Base-by-base conservation (phyloP, 2,329 filamentous ascomycete genomes). In the Fusarium oligoseptatum region DNA sequence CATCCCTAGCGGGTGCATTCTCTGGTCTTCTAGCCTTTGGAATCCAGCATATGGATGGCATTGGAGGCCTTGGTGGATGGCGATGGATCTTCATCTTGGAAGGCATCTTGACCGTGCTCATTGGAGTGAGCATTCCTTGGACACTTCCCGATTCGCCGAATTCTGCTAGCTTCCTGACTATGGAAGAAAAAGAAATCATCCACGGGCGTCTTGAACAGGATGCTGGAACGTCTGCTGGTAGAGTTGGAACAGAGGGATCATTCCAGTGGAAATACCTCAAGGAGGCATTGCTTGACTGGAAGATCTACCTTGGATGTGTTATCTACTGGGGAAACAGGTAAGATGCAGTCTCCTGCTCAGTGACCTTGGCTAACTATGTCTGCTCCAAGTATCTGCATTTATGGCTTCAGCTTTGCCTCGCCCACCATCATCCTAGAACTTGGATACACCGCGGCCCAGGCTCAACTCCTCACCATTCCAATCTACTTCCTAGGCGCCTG, bases 1-100 rank as follows among this genome's bases (percentile, higher is more conserved):
- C 73, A 14, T 68, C 73, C 10, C 39, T 73, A 3, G 67, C 72
- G 1, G 73, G 73, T 37, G 61, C 70, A 0, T 84, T 87, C 37
- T 87, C 73, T 1, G 73, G 73, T 4, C 67, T 76, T 9, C 60
- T 76, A 0, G 73, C 73, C 2, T 71, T 71, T 0, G 70, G 60
- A 7, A 76, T 76, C 6, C 60, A 63, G 12, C 63, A 73, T 2
- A 73, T 75, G 73, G 72, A 43, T 14, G 41, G 41, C 5, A 7
- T 43, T 1, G 41, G 41, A 43, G 71, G 73, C 0, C 41, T 75
- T 0, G 70, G 60, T 20, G 73, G 73, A 2, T 75, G 73, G 73
- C 64, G 70, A 3, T 76, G 41, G 41, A 43, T 43, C 41, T 43
- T 43, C 3, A 43, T 43, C n/a, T 2, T 43, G 11, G 41, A 43